Base-by-base conservation (phyloP, 78 protist genomes). In the Bodo saltans region DNA sequence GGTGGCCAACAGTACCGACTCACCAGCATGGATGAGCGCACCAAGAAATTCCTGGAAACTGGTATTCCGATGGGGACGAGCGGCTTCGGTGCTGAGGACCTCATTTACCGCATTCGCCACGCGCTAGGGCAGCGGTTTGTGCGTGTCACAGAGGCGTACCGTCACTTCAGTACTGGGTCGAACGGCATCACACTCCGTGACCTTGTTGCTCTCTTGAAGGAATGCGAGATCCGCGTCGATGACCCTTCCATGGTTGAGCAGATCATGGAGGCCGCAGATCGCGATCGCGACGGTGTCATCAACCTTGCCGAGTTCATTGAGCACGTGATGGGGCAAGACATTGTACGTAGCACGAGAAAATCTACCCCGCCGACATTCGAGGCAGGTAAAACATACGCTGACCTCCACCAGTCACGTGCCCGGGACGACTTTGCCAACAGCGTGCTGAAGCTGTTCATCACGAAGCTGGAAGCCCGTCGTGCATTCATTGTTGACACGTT, bases 261-360 rank as follows among this genome's bases (percentile, higher is more conserved):
- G 29, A 29, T 84, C 33, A 74, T 84, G 87, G 47, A 39, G 27
- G 40, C 1, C 74, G 72, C 1, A 25, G 87, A 84, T 33, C 3
- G 23, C 29, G 29, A 84, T 29, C 38, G 74, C 8, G 87, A 84
- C 74, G 87, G 87, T 72, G n/a, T 42, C 1, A 52, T 84, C 41
- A 29, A 53, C 32, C 67, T 32, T 2, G 26, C 12, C 29, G 86
- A 83, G 72, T 83, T 83, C 85, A 42, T 70, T n/a, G 72, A 81
- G 34, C 34, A 17, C 26, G 35, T 81, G 39, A 2, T 71, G 38
- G 73, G 29, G 35, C 52, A 35, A 28, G 80, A 81, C 33, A 26
- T 33, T 26, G 29, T 38, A 26, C 4, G 28, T 28, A 1, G 26
- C 25, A 60, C 26, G 23, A n/a, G n/a, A n/a, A n/a, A n/a, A n/a